A percentile compares a stretch with the other conserved stretches of the same genome.
Conservation (phyloP, 495 filamentous ascomycete species). For the Aspergillus indologenus region DNA sequence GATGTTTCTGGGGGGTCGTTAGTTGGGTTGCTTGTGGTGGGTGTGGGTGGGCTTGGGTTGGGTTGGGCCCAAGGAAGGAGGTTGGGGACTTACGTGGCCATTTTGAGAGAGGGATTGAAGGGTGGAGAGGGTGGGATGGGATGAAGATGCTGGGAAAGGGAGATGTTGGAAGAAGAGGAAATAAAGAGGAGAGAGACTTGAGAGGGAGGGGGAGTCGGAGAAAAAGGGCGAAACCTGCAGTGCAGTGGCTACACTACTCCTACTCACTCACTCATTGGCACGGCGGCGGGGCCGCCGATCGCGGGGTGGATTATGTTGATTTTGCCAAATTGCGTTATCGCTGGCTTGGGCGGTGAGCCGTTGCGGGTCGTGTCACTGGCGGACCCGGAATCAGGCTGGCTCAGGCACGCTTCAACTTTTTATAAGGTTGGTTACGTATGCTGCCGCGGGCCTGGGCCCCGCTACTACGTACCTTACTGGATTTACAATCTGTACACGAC, state of each 20-base stretch:
- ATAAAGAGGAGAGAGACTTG: background rate
- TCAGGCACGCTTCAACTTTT: background rate
- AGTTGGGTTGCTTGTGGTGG: conserved; percentile 10
- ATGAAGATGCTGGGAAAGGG: background rate
- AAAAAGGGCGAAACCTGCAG: conserved; percentile 5
- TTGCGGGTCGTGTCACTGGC: background rate
- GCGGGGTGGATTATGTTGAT: conserved; percentile 11
- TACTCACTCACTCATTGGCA: no score
- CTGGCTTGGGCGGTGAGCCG: background rate
- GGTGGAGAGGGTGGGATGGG: background rate
- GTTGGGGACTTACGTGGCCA: conserved; percentile 44
- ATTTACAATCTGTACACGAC: no score
- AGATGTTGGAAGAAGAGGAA: conserved; percentile 4
- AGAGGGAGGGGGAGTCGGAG: background rate
- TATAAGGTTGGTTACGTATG: background rate
- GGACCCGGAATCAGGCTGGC: background rate
- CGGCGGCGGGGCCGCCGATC: conserved; percentile 21
- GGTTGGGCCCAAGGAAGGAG: conserved; percentile 1
- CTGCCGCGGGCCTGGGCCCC: background rate
- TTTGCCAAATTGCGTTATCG: background rate
- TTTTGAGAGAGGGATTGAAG: conserved; percentile 21
- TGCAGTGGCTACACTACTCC: no score
- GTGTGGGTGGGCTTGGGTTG: background rate
- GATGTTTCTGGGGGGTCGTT: conserved; percentile 83
- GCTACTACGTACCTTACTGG: no score